Evolutionary conservation across 208 protist genomes (phyloP).

Genomic region (Phytomonas francai): DNA sequence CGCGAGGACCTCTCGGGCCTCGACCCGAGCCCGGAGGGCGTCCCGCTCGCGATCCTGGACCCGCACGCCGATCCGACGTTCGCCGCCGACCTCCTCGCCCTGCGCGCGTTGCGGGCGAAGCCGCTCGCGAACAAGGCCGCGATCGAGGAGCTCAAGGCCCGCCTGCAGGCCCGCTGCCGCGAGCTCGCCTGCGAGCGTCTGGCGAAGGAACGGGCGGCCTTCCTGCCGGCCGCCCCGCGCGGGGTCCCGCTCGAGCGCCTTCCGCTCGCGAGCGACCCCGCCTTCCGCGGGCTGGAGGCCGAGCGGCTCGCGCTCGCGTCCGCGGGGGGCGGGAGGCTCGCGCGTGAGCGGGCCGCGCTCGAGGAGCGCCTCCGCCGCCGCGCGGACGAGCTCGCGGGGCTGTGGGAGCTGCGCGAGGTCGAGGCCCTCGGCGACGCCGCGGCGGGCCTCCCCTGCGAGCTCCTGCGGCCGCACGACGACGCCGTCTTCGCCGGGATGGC

Average conservation of each 20-base stretch:
- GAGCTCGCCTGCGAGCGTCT: conserved; percentile 51
- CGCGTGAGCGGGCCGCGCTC: conserved; percentile 37
- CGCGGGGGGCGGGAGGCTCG: conserved; percentile 18
- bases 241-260: conserved; percentile 59
- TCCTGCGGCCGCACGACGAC: conserved; percentile 52
- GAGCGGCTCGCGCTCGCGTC: background rate
- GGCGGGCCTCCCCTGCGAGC: conserved; percentile 44
- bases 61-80: too few relatives aligned
- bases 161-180: conserved; percentile 57
- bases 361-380: conserved; percentile 56
- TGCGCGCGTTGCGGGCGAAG: conserved; percentile 17
- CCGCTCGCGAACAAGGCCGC: conserved; percentile 8
- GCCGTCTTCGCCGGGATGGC: conserved; percentile 44
- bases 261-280: conserved; percentile 49
- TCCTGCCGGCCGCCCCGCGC: conserved; percentile 37
- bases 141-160: conserved; percentile 54
- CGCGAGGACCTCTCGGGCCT: conserved; percentile 26
- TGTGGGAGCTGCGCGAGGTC: conserved; percentile 41
- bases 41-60: conserved; percentile 33
- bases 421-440: conserved; percentile 40
- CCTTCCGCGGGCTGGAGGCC: conserved; percentile 52
- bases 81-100: conserved; percentile 33
- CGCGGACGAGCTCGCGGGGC: conserved; percentile 56
- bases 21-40: conserved; percentile 33
- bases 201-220: conserved; percentile 42